A percentile compares a stretch with the other conserved stretches of the same genome.
phyloP scores from a whole-genome alignment of 1,284 basidiomycete species.

The Apiotrichum akiyoshidainum region DNA sequence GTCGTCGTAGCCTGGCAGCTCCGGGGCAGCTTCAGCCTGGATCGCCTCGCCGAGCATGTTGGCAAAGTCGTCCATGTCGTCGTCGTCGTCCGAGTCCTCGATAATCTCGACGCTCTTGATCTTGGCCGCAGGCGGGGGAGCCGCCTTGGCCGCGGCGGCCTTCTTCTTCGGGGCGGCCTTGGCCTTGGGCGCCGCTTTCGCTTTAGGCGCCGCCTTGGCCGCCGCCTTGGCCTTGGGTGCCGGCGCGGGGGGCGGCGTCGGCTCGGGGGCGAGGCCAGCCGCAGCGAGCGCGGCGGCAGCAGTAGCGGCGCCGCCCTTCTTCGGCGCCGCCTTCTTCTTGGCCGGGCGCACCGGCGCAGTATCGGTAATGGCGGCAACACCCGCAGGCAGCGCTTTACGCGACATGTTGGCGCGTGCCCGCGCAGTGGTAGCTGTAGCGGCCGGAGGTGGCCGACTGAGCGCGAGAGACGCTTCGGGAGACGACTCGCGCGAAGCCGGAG shows the following conservation, averaged over 20 bases:
- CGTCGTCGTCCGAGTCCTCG: conserved; percentile 44
- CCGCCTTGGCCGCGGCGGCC: conserved; percentile 7
- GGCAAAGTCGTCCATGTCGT: conserved; percentile 43
- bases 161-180: conserved; percentile 17
- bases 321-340: conserved; percentile 12
- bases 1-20: conserved; percentile 26
- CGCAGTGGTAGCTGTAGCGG: background rate
- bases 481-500: background rate
- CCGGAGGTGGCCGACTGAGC: background rate
- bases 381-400: background rate
- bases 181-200: conserved; percentile 13
- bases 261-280: background rate
- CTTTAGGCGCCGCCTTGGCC: background rate
- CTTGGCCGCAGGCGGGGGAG: conserved; percentile 21
- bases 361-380: conserved; percentile 3
- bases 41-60: conserved; percentile 38
- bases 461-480: background rate
- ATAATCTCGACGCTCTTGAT: conserved; percentile 44
- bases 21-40: conserved; percentile 15
- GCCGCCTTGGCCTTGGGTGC: background rate
- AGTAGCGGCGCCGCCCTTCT: conserved; percentile 5
- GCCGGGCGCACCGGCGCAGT: background rate
- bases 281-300: background rate
- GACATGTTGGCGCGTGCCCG: background rate
- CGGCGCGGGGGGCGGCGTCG: background rate